phyloP scores from a whole-genome alignment of 495 filamentous ascomycete species.

The Haplographium delicatum region DNA sequence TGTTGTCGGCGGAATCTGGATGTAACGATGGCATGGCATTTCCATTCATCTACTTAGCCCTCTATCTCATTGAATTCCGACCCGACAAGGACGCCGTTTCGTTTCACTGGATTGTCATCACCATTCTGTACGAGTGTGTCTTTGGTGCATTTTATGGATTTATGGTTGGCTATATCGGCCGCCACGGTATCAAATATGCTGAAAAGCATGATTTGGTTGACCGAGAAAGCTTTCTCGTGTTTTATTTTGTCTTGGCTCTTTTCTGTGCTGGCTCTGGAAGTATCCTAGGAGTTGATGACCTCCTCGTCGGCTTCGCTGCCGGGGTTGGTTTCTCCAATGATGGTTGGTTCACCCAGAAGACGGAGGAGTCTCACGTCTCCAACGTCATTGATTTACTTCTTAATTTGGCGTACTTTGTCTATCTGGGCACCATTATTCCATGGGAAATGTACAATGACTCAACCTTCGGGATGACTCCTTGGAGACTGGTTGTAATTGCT shows the following conservation, averaged over 20 bases:
- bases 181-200: constrained; percentile 85
- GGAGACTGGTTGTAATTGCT: constrained; percentile 85
- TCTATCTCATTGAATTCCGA: constrained; percentile 81
- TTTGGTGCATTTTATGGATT: constrained; percentile 91
- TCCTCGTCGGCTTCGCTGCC: constrained; percentile 92
- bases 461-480: constrained; percentile 67
- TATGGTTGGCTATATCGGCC: constrained; percentile 76
- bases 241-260: constrained; percentile 95
- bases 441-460: constrained; percentile 81
- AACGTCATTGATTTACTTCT: constrained; percentile 98
- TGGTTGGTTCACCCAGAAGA: constrained; percentile 98
- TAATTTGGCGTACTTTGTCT: constrained; percentile 98
- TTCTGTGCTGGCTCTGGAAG: constrained; percentile 96
- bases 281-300: constrained; percentile 86
- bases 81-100: constrained; percentile 62
- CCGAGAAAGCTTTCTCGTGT: constrained; percentile 94
- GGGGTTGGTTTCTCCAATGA: constrained; percentile 98
- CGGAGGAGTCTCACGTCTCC: constrained; percentile 96
- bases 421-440: constrained; percentile 93
- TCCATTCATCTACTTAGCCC: constrained; percentile 89
- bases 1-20: constrained; percentile 94
- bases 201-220: constrained; percentile 86
- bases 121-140: constrained; percentile 93
- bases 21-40: constrained; percentile 99
- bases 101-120: constrained; percentile 83